Conservation (phyloP, 176 grass and related monocot genomes). For the Phragmites australis region DNA sequence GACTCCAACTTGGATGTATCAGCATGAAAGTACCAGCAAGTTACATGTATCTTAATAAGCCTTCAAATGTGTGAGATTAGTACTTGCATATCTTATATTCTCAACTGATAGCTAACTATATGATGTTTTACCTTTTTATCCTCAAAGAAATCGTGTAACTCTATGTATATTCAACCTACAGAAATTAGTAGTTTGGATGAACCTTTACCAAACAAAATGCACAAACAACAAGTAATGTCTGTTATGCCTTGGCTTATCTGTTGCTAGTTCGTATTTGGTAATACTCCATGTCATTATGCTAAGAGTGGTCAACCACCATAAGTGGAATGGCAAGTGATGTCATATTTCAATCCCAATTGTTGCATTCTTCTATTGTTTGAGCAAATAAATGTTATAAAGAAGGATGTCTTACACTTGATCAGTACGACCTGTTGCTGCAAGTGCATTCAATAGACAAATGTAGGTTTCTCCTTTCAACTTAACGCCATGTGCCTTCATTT, state of each 20-base stretch:
- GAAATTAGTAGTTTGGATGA: background rate
- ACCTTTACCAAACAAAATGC: slow-evolving; percentile 24
- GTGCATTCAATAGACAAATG: slow-evolving; percentile 88
- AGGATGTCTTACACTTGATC: slow-evolving; percentile 84
- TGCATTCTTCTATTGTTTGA: slow-evolving; percentile 13
- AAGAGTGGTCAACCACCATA: slow-evolving; percentile 7
- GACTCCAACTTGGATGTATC: slow-evolving; percentile 8
- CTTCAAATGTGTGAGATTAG: slow-evolving; percentile 17
- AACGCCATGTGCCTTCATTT: slow-evolving; percentile 86
- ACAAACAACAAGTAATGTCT: slow-evolving; percentile 2
- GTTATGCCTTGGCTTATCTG: slow-evolving; percentile 25
- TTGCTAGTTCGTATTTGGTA: slow-evolving; percentile 18
- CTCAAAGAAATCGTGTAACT: background rate
- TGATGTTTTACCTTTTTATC: background rate
- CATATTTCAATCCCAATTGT: background rate
- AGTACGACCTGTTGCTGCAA: slow-evolving; percentile 70
- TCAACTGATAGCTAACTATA: slow-evolving; percentile 14
- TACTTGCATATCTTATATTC: background rate
- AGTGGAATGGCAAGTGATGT: background rate
- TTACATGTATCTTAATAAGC: background rate
- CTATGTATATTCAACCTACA: background rate
- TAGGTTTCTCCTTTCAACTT: slow-evolving; percentile 97
- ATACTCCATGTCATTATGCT: slow-evolving; percentile 15
- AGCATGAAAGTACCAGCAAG: slow-evolving; percentile 5
- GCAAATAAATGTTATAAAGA: background rate